Conservation (phyloP, 768 basidiomycete genomes). For the Tricholoma terreum region DNA sequence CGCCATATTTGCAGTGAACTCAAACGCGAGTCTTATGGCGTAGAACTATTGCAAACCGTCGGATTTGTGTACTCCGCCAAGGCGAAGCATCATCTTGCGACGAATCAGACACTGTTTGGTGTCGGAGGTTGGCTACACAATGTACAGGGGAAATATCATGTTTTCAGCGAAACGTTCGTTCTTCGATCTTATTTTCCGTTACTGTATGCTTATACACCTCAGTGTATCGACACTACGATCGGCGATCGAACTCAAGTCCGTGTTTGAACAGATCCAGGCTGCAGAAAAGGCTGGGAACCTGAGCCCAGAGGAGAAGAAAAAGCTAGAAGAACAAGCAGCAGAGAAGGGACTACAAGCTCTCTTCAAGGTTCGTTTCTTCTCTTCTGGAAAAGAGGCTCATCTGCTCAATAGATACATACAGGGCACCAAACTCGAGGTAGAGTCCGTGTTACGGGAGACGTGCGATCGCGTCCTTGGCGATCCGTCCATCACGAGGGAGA, state of each 20-base stretch:
- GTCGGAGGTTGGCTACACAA: constrained; percentile 94
- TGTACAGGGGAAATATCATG: constrained; percentile 88
- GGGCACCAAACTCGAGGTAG: constrained; percentile 91
- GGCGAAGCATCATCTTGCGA: constrained; percentile 79
- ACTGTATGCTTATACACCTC: background rate
- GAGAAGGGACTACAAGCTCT: constrained; percentile 89
- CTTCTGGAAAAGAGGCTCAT: background rate
- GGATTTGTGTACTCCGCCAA: constrained; percentile 85
- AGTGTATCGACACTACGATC: constrained; percentile 84
- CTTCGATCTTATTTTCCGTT: background rate
- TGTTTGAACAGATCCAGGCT: constrained; percentile 90
- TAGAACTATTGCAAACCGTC: constrained; percentile 80
- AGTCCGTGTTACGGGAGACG: constrained; percentile 84
- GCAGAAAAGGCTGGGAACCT: constrained; percentile 85
- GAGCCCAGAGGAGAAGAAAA: constrained; percentile 72
- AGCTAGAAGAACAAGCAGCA: constrained; percentile 87
- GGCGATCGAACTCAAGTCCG: constrained; percentile 84
- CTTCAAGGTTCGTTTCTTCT: constrained; percentile 62
- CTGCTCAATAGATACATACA: constrained; percentile 25
- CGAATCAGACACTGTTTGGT: constrained; percentile 68
- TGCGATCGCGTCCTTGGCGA: constrained; percentile 79
- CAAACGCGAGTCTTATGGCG: constrained; percentile 82
- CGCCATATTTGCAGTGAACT: constrained; percentile 72
- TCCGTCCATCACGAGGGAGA: constrained; percentile 46
- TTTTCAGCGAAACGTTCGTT: constrained; percentile 87